Base-by-base conservation (phyloP, 2,329 filamentous ascomycete genomes). In the Fonsecaea pedrosoi region DNA sequence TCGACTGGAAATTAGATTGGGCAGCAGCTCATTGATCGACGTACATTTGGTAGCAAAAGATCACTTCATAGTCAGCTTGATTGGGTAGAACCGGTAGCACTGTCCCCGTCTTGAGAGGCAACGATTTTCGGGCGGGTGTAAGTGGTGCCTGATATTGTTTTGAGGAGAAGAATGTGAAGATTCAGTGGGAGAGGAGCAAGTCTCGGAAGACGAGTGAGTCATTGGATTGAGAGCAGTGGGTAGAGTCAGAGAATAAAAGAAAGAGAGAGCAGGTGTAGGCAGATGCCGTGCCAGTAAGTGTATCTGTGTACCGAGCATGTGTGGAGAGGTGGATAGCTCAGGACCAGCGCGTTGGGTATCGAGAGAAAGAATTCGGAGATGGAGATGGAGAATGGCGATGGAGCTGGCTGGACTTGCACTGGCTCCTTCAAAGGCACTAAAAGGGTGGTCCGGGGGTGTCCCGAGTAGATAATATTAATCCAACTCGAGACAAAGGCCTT, bases 11-110 rank as follows among this genome's bases (percentile, higher is more conserved):
- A 60, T 45, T 45, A 55, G 35, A 35, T 67, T 68, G 66, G 66
- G 66, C 66, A 64, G 58, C 66, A 68, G 55, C 54, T 9, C 37
- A 45, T 50, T 60, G 66, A 68, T 68, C 66, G 62, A 45, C 66
- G 54, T 54, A 60, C 32, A 56, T 61, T 40, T 67, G 38, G 53
- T 40, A 53, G 32, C 38, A 62, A 65, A 54, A 32, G 45, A 21
- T 25, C 21, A 45, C 40, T 18, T 35, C n/a, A 40, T 15, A 8
- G 45, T n/a, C n/a, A 53, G 58, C 37, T 48, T 62, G 57, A 54
- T 68, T 65, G 66, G 61, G 62, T 37, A 40, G 34, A 13, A 54
- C 53, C 30, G 54, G 62, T 54, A 54, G 62, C 53, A 48, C 54
- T 15, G 38, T 45, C 18, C 32, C 25, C 32, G 18, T 61, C n/a